Percentiles rank a stretch among this genome's conserved stretches.
These are phyloP conservation scores for Aspergillus sp. DNA, from an alignment of 2,329 filamentous ascomycete genomes.

Conservation along the genomic window DNA sequence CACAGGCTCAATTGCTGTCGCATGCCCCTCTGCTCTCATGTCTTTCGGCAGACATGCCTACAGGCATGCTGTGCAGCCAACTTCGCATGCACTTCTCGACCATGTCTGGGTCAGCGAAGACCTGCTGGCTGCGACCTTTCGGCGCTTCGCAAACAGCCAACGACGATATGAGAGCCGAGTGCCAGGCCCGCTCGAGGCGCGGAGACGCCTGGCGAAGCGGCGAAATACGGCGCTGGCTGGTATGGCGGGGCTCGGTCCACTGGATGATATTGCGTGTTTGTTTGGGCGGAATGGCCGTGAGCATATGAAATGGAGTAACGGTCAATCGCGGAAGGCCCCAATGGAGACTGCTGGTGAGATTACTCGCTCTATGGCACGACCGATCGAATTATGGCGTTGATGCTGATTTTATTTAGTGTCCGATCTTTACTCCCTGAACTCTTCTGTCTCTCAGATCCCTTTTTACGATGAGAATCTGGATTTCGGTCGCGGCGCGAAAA, in stretches of 20 bases:
- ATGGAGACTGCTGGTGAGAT: slow-evolving; percentile 24
- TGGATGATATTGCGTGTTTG: slow-evolving; percentile 39
- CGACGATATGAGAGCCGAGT: slow-evolving; percentile 59
- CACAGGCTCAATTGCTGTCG: slow-evolving; percentile 21
- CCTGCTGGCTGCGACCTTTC: slow-evolving; percentile 46
- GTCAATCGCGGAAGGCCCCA: slow-evolving; percentile 21
- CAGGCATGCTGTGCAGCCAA: slow-evolving; percentile 33
- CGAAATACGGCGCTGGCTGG: slow-evolving; percentile 52
- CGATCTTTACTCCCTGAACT: slow-evolving; percentile 16
- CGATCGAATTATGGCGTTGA: background rate
- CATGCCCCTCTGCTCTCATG: slow-evolving; percentile 30
- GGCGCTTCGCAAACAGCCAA: slow-evolving; percentile 44
- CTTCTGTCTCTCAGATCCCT: slow-evolving; percentile 15
- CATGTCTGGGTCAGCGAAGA: slow-evolving; percentile 48
- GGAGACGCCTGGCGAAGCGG: slow-evolving; percentile 54
- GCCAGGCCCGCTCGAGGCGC: slow-evolving; percentile 62
- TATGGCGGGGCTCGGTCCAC: slow-evolving; percentile 22
- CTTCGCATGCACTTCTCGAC: slow-evolving; percentile 26
- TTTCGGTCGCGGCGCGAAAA: slow-evolving; percentile 6
- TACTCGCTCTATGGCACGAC: background rate
- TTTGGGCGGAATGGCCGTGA: slow-evolving; percentile 41
- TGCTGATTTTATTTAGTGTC: slow-evolving; percentile 13
- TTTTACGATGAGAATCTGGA: slow-evolving; percentile 21
- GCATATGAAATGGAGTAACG: slow-evolving; percentile 36
- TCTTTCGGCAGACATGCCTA: slow-evolving; percentile 43